Conservation (phyloP, 768 basidiomycete genomes). For the Coprinopsis strossmayeri region DNA sequence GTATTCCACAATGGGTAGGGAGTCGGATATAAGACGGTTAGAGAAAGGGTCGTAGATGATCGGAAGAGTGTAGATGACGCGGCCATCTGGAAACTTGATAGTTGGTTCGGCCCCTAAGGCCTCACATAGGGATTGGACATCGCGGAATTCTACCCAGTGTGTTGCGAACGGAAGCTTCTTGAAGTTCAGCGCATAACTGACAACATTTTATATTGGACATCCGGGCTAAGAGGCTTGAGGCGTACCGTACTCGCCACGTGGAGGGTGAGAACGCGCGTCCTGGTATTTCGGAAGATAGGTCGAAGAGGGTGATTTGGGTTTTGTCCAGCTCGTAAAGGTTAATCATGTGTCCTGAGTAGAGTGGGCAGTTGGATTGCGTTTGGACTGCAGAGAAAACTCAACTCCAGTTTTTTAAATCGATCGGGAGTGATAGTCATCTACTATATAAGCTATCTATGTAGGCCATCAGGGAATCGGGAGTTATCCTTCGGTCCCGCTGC, state of each 20-base stretch:
- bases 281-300: neutral
- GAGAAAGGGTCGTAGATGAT: slow-evolving; percentile 42
- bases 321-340: slow-evolving; percentile 4
- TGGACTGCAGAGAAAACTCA: too few species aligned
- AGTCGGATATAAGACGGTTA: slow-evolving; percentile 26
- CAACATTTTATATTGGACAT: neutral
- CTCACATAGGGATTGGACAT: slow-evolving; percentile 2
- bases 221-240: neutral
- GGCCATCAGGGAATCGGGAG: too few species aligned
- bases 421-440: too few species aligned
- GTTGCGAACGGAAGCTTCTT: slow-evolving; percentile 12
- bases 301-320: slow-evolving; percentile 7
- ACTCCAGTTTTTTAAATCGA: too few species aligned
- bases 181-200: slow-evolving; percentile 9
- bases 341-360: too few species aligned
- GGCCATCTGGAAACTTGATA: neutral
- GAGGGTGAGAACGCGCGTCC: neutral
- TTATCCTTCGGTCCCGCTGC: too few species aligned
- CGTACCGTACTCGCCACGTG: slow-evolving; percentile 4
- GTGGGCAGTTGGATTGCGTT: too few species aligned
- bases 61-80: slow-evolving; percentile 31
- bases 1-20: slow-evolving; percentile 34
- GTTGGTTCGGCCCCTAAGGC: slow-evolving; percentile 4
- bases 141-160: slow-evolving; percentile 6
- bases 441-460: too few species aligned